Base-by-base conservation (phyloP, 2,329 filamentous ascomycete genomes). In the Arthrobotrys entomopaga region DNA sequence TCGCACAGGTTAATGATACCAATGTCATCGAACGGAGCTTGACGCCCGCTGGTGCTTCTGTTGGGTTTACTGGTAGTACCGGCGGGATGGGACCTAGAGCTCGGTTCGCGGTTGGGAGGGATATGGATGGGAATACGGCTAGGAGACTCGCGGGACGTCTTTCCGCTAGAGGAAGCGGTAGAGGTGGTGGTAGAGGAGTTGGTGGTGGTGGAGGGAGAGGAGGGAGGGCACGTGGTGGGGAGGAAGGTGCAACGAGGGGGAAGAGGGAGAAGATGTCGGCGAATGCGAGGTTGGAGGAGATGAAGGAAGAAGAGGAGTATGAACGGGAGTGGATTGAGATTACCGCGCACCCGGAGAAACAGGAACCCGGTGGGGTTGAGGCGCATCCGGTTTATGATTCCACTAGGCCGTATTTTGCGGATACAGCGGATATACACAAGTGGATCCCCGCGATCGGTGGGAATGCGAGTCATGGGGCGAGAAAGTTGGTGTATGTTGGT, bases 301-400 rank as follows among this genome's bases (percentile, higher is more conserved):
- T 34, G 58, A 29, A 13, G 7, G 65, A 50, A 6, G 58, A 63
- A 20, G 29, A 52, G 19, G 58, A 38, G 26, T 11, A 57, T 3
- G 49, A 66, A 15, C 24, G 13, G 15, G 43, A 52, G 5, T 73
- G 61, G 61, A 24, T 63, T 10, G 42, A 58, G 13, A 57, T 26
- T 3, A 73, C 69, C 0, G 49, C 46, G 1, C 54, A 66, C 34
- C 69, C 69, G 19, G 3, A 61, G 24, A 63, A 22, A 3, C 20
- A 43, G 22, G 8, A 48, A 16, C 61, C 61, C 0, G 69, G 50
- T 1, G 63, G 59, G 3, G 46, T 73, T 19, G 69, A 73, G 42
- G 48, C 69, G 2, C 69, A 73, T n/a, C 69, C 69, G 8, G 57
- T 73, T 0, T 73, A 73, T 24, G 69, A 73, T 34, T 61, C 40